A percentile compares a stretch with the other conserved stretches of the same genome.
phyloP scores from a whole-genome alignment of 108 stramenopile genomes.

The Nannochloropsis oceanica region DNA sequence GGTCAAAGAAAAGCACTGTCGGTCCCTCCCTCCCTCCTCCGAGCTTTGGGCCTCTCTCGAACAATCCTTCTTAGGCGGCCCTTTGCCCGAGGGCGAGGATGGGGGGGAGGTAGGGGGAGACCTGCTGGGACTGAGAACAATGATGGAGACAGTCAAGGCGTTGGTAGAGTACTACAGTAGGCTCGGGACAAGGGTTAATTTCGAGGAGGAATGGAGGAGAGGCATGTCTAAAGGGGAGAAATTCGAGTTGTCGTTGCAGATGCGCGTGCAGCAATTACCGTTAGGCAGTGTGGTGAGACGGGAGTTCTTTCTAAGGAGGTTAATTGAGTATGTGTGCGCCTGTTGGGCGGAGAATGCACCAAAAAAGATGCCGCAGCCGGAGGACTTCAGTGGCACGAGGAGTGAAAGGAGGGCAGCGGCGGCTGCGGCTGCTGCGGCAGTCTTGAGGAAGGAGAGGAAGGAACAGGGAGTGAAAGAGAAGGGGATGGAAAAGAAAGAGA shows the following conservation, averaged over 20 bases:
- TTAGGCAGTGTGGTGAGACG: neutral
- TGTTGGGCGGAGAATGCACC: neutral
- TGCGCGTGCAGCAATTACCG: neutral
- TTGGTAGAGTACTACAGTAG: neutral
- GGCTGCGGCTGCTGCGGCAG: neutral
- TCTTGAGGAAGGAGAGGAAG: neutral
- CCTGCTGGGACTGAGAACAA: neutral
- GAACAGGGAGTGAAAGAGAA: no score
- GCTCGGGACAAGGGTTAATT: neutral
- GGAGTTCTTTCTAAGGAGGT: neutral
- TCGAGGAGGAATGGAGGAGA: neutral
- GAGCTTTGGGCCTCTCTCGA: neutral
- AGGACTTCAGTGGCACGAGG: neutral
- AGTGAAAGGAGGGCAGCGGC: neutral
- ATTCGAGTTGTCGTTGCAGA: neutral
- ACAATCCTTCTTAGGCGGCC: neutral
- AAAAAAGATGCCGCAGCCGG: neutral
- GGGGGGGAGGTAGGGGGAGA: neutral
- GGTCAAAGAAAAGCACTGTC: neutral
- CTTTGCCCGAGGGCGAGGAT: neutral
- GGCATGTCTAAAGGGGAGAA: neutral
- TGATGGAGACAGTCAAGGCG: neutral
- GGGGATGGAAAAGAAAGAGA: no score
- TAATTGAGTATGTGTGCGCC: neutral
- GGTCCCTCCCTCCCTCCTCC: neutral